A percentile compares a stretch with the other conserved stretches of the same genome.
Evolutionary conservation across 257 asterid genomes (phyloP).

Genomic region (Fraxinus cuspidata): DNA sequence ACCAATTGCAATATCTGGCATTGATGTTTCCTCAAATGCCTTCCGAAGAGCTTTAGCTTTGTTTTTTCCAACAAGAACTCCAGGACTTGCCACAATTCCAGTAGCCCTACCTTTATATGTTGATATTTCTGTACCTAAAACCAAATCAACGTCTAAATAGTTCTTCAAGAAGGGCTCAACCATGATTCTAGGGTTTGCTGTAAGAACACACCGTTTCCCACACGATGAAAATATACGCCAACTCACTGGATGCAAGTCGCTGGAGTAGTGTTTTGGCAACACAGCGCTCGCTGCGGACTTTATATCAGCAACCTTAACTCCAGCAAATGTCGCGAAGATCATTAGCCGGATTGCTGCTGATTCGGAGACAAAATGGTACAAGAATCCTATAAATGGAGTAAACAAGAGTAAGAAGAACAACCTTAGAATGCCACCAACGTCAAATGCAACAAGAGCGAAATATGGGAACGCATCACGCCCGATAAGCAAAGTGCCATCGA

Average conservation of each 20-base stretch:
- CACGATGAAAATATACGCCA: constrained; percentile 36
- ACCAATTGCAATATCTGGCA: constrained; percentile 41
- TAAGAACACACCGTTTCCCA: constrained; percentile 33
- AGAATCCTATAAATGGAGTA: constrained; percentile 21
- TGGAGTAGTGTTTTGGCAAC: constrained; percentile 32
- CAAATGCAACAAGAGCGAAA: constrained; percentile 38
- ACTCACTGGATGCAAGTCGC: constrained; percentile 37
- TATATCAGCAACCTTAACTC: constrained; percentile 27
- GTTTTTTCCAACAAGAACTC: constrained; percentile 37
- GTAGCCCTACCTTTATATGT: constrained; percentile 43
- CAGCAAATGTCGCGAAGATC: constrained; percentile 30
- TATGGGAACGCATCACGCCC: constrained; percentile 28
- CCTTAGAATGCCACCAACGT: constrained; percentile 36
- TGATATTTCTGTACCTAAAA: constrained; percentile 39
- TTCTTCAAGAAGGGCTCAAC: constrained; percentile 35
- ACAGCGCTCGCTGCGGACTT: constrained; percentile 32
- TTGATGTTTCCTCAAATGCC: not conserved
- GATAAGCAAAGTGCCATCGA: constrained; percentile 34
- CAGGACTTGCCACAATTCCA: constrained; percentile 25
- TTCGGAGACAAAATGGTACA: constrained; percentile 26
- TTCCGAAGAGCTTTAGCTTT: constrained; percentile 32
- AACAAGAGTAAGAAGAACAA: constrained; percentile 29
- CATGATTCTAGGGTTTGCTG: constrained; percentile 38
- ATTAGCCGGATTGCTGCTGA: constrained; percentile 26
- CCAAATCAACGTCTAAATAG: constrained; percentile 27